These are phyloP conservation scores for Populus alba DNA, from an alignment of 345 rosid genomes.

Conservation along the genomic window DNA sequence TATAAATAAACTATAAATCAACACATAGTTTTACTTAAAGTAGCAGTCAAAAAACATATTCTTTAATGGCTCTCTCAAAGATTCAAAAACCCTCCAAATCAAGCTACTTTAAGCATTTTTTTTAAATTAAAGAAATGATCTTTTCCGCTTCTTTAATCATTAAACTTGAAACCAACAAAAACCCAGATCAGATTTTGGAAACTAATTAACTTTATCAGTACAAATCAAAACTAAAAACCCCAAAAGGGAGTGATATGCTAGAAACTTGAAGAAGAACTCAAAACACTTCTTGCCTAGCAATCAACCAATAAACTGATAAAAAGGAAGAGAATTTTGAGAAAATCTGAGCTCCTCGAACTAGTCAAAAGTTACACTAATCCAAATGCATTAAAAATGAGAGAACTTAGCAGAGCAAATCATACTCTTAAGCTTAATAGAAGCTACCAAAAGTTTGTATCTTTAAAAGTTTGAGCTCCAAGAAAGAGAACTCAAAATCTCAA, in stretches of 20 bases:
- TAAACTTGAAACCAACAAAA: slow-evolving; percentile 21
- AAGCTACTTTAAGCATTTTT: slow-evolving; percentile 15
- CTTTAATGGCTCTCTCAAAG: slow-evolving; percentile 26
- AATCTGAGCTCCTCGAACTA: slow-evolving; percentile 10
- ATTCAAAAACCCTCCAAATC: slow-evolving; percentile 23
- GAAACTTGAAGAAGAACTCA: background rate
- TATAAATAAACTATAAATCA: background rate
- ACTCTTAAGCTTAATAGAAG: background rate
- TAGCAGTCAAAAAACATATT: slow-evolving; percentile 29
- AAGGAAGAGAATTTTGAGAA: slow-evolving; percentile 14
- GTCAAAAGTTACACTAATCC: slow-evolving; percentile 7
- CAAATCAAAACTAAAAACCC: background rate
- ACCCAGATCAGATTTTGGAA: slow-evolving; percentile 19
- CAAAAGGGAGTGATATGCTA: background rate
- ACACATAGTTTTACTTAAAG: slow-evolving; percentile 15
- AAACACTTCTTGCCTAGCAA: slow-evolving; percentile 8
- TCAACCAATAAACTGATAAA: background rate
- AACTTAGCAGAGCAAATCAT: background rate
- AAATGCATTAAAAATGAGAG: slow-evolving; percentile 13
- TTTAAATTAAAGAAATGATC: background rate
- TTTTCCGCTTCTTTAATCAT: slow-evolving; percentile 24
- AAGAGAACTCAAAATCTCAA: slow-evolving; percentile 9
- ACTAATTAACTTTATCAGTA: background rate
- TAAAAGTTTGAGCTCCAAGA: slow-evolving; percentile 15
- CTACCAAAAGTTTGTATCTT: slow-evolving; percentile 9